A percentile compares a stretch with the other conserved stretches of the same genome.
Conservation (phyloP, 345 rosid genomes). For the Citrus sp. region DNA sequence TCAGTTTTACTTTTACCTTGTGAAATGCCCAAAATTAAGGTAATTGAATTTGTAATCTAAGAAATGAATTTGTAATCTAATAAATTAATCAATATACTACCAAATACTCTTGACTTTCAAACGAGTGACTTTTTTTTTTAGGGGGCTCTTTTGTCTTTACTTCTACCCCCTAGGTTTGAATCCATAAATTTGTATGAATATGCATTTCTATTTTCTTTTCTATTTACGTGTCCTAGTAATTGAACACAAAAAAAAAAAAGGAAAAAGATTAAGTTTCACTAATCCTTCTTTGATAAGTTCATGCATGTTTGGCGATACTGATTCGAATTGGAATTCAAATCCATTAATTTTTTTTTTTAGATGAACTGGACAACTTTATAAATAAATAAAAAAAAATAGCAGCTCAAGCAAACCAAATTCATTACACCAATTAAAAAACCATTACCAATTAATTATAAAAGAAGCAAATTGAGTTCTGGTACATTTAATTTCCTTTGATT, state of each 20-base stretch:
- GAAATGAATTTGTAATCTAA: constrained; percentile 1
- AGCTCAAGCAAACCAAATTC: background rate
- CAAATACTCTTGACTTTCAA: too few relatives aligned
- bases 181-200: background rate
- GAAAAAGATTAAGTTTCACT: background rate
- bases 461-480: too few relatives aligned
- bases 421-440: background rate
- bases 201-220: too few relatives aligned
- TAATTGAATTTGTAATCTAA: background rate
- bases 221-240: too few relatives aligned
- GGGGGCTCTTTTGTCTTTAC: too few relatives aligned
- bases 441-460: too few relatives aligned
- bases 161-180: background rate
- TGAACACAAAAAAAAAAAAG: too few relatives aligned
- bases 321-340: background rate
- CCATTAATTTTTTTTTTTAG: background rate
- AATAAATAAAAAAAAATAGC: too few relatives aligned
- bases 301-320: background rate
- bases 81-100: background rate
- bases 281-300: background rate
- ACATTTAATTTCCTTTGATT: too few relatives aligned
- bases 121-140: too few relatives aligned
- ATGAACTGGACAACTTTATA: too few relatives aligned
- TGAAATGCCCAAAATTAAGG: background rate
- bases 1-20: background rate